Conservation (phyloP, 257 asterid species). For the Penstemon barbatus region DNA sequence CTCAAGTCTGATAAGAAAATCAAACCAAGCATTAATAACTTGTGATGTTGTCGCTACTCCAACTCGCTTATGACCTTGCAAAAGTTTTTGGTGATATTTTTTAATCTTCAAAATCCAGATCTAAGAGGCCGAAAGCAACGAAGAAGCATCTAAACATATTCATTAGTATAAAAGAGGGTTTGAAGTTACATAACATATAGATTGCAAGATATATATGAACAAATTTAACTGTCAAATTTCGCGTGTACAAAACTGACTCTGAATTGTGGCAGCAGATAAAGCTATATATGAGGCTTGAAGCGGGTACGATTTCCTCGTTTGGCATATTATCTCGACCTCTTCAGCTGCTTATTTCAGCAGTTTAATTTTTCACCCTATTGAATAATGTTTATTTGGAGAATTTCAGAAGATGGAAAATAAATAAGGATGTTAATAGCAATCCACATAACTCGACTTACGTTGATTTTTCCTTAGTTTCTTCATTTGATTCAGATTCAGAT, state of each 20-base stretch:
- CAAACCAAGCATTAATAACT: neutral
- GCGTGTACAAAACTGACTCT: conserved; percentile 36
- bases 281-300: neutral
- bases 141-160: neutral
- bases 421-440: neutral
- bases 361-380: conserved; percentile 37
- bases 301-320: conserved; percentile 1
- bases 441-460: conserved; percentile 43
- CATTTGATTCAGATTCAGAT: conserved; percentile 37
- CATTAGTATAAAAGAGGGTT: conserved; percentile 2
- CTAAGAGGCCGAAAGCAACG: neutral
- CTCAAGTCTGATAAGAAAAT: neutral
- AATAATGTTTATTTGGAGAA: conserved; percentile 7
- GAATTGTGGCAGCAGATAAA: conserved; percentile 1
- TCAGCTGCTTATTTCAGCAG: conserved; percentile 18
- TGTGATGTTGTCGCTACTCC: too few species aligned
- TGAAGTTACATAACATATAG: conserved; percentile 7
- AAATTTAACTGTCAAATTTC: conserved; percentile 21
- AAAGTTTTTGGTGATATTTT: neutral
- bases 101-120: neutral
- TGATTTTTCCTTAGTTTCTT: conserved; percentile 55
- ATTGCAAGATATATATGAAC: conserved; percentile 34
- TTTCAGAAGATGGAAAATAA: neutral
- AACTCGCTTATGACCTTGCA: neutral
- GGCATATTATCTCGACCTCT: conserved; percentile 14